Evolutionary conservation across 495 filamentous ascomycete genomes (phyloP).

Genomic region (Hypoxylon intermedium): DNA sequence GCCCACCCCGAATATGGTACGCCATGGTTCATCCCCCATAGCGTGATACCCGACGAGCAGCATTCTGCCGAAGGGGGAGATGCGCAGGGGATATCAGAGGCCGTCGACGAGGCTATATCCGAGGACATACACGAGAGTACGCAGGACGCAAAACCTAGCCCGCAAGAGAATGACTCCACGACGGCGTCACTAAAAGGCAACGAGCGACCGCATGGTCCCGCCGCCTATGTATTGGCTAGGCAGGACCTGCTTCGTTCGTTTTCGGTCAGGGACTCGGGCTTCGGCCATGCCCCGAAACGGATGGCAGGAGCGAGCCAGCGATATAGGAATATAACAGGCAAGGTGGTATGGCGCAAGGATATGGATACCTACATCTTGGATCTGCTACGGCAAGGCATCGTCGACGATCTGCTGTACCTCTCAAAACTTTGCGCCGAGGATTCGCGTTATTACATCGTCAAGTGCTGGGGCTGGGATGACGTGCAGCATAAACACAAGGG

Average conservation of each 20-base stretch:
- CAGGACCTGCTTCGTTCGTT: constrained; percentile 32
- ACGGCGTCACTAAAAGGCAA: background rate
- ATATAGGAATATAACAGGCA: constrained; percentile 3
- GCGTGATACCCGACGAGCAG: constrained; percentile 47
- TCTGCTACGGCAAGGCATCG: constrained; percentile 57
- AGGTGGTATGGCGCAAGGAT: constrained; percentile 66
- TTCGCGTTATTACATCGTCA: constrained; percentile 44
- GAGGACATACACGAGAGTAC: background rate
- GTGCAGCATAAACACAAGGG: constrained; percentile 44
- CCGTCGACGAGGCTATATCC: background rate
- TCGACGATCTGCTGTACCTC: constrained; percentile 48
- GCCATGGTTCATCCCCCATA: constrained; percentile 67
- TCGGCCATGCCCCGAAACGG: background rate
- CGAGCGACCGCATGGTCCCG: constrained; percentile 9
- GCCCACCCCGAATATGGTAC: constrained; percentile 61
- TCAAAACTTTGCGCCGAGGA: constrained; percentile 34
- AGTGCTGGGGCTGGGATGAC: constrained; percentile 46
- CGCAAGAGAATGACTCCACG: no score
- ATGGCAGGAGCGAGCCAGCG: constrained; percentile 1
- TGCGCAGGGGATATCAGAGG: background rate
- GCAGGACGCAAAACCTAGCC: background rate
- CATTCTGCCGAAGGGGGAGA: constrained; percentile 4
- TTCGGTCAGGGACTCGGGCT: background rate
- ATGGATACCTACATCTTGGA: constrained; percentile 68
- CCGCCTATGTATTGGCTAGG: constrained; percentile 27